A percentile compares a stretch with the other conserved stretches of the same genome.
Conservation (phyloP, 208 protist species). For the Leishmania gerbilli region DNA sequence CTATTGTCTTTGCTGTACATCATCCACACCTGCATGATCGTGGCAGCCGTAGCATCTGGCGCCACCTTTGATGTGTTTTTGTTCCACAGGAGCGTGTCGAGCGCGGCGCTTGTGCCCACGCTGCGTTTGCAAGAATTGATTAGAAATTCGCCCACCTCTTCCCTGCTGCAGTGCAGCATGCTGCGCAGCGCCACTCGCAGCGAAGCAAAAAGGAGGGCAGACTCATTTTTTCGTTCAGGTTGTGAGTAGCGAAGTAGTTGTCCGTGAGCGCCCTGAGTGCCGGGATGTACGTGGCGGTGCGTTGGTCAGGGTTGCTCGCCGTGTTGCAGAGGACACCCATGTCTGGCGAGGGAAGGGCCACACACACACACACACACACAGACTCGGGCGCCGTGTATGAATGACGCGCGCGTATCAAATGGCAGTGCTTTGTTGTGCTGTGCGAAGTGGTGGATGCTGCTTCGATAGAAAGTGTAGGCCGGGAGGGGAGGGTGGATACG, state of each 20-base stretch:
- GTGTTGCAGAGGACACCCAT: constrained; percentile 44
- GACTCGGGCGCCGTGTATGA: not conserved
- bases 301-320: constrained; percentile 13
- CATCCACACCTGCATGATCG: constrained; percentile 77
- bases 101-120: constrained; percentile 27
- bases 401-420: not conserved
- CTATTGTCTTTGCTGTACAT: constrained; percentile 61
- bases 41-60: constrained; percentile 52
- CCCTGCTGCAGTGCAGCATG: constrained; percentile 43
- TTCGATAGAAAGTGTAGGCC: not conserved
- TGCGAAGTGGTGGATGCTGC: not conserved
- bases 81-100: constrained; percentile 38
- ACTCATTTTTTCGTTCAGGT: constrained; percentile 31
- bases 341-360: not conserved
- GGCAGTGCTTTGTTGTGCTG: not conserved
- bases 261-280: constrained; percentile 44
- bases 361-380: not conserved
- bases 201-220: constrained; percentile 54
- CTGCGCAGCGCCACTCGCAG: constrained; percentile 44
- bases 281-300: constrained; percentile 38
- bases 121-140: constrained; percentile 40
- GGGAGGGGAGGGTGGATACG: not conserved
- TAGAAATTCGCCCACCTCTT: constrained; percentile 57
- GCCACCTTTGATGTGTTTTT: constrained; percentile 20
- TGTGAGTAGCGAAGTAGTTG: constrained; percentile 38